Evolutionary conservation across 2,329 filamentous ascomycete genomes (phyloP), one percentile per base, ranked within the genome.

Genomic region (Xylaria sp.): DNA sequence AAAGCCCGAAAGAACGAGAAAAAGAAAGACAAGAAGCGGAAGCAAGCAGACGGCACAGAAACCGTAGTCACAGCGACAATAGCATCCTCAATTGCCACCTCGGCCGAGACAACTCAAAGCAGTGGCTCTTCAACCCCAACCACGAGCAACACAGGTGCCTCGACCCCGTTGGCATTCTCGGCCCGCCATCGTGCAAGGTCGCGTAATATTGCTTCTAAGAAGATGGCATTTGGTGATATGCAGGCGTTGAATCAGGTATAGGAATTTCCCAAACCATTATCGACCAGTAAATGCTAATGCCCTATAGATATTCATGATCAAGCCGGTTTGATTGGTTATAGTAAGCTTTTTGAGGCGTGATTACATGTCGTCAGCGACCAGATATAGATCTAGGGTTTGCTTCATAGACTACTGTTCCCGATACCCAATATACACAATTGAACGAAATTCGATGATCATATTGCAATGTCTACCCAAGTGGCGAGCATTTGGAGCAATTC

Each of bases 131-230:
- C 78, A 23, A 77, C 74, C 19, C 76, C 78, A 23, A 77, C 74
- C 19, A 76, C 78, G 6, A 74, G 73, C 1, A 78, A 76, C 23
- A 79, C 80, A 48, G 79, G 77, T 54, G 79, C 77, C 46, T 80
- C 80, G 27, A 83, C 79, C 29, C 81, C 81, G 60, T 79, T 74
- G 62, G 77, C 76, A 74, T 78, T 82, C 63, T 80, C 83, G 25
- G 87, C 84, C 49, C 85, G 92, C 66, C 91, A 93, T 74, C 85
- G 90, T 56, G 87, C 93, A 47, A 83, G 94, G 65, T 87, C 91
- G 68, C 85, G 92, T 62, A 92, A 93, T 76, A 97, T 98, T 71
- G 90, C 90, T 58, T 91, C 95, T 70, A 98, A 98, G 81, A 88
- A 87, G 70, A 86, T 89, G 79, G 93, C 93, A 2, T 85, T 93